These are phyloP conservation scores for Scytalidium lignicola DNA, from an alignment of 2,329 filamentous ascomycete genomes.

Conservation along the genomic window DNA sequence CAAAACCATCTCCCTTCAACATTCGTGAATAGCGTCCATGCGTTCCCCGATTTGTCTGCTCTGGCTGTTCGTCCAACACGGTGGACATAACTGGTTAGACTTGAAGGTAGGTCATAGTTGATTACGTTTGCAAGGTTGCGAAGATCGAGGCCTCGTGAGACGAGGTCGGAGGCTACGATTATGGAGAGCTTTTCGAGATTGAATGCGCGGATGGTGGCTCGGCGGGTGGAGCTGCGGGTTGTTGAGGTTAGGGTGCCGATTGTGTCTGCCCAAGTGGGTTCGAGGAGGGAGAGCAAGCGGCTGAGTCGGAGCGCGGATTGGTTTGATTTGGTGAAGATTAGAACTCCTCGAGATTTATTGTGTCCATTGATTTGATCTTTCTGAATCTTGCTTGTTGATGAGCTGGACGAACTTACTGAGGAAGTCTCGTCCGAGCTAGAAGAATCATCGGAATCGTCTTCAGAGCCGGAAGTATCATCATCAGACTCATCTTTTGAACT, in stretches of 20 bases:
- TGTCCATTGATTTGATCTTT: conserved; percentile 8
- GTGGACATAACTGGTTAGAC: conserved; percentile 80
- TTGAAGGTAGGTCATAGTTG: conserved; percentile 88
- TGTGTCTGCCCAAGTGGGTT: conserved; percentile 48
- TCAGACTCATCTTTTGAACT: conserved; percentile 1
- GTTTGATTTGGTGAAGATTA: conserved; percentile 90
- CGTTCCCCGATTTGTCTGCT: conserved; percentile 68
- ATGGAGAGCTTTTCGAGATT: conserved; percentile 58
- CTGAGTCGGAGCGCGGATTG: conserved; percentile 84
- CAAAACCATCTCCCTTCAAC: conserved; percentile 83
- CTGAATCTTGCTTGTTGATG: neutral
- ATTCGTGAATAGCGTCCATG: conserved; percentile 82
- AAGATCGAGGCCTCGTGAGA: conserved; percentile 84
- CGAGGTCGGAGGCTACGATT: conserved; percentile 88
- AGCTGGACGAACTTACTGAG: neutral
- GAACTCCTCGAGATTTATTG: conserved; percentile 36
- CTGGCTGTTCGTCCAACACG: conserved; percentile 87
- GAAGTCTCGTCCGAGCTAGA: conserved; percentile 2
- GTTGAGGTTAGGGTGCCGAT: conserved; percentile 74
- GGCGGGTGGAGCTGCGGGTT: conserved; percentile 65
- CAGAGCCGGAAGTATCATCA: conserved; percentile 6
- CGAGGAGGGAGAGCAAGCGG: conserved; percentile 66
- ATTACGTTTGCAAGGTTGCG: conserved; percentile 75
- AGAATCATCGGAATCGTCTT: conserved; percentile 5
- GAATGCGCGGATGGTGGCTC: conserved; percentile 65